Evolutionary conservation across 2,329 filamentous ascomycete species (phyloP).

Genomic region (Phaeophleospora eucalypticola): DNA sequence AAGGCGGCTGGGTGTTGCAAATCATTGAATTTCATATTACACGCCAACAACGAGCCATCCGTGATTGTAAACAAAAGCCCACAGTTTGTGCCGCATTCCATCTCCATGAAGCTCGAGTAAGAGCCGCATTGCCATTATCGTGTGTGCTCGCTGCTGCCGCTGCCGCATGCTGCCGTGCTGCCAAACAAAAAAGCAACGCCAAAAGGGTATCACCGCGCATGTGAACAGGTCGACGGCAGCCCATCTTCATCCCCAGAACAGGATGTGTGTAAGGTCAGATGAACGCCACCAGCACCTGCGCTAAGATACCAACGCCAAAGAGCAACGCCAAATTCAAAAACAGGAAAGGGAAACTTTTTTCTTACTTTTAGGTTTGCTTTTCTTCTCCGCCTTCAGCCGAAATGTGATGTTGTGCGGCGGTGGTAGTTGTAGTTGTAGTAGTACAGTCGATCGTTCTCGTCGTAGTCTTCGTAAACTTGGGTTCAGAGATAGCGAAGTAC

Average conservation of each 20-base stretch:
- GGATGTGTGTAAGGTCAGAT: not conserved
- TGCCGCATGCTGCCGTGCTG: not conserved
- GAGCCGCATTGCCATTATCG: not conserved
- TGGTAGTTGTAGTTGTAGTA: slow-evolving; percentile 1
- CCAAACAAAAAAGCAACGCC: not conserved
- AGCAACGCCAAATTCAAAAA: not conserved
- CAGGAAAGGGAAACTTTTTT: not conserved
- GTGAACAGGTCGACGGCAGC: not conserved
- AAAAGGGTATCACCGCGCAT: slow-evolving; percentile 5
- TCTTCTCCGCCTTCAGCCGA: not conserved
- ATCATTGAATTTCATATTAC: too few relatives aligned
- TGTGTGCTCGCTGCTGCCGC: not conserved
- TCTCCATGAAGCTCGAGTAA: too few relatives aligned
- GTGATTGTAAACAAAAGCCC: too few relatives aligned
- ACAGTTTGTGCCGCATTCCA: too few relatives aligned
- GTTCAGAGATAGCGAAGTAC: slow-evolving; percentile 1
- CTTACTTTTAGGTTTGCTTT: slow-evolving; percentile 1
- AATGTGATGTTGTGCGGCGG: not conserved
- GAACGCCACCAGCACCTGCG: slow-evolving; percentile 4
- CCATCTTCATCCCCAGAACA: not conserved
- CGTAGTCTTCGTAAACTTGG: not conserved
- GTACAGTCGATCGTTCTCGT: slow-evolving; percentile 1
- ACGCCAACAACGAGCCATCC: too few relatives aligned
- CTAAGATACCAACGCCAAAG: not conserved
- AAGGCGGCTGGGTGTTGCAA: too few relatives aligned